Percentiles rank a stretch among this genome's conserved stretches.
These are phyloP conservation scores for California macrophylla DNA, from an alignment of 441 rosid genomes.

Conservation along the genomic window DNA sequence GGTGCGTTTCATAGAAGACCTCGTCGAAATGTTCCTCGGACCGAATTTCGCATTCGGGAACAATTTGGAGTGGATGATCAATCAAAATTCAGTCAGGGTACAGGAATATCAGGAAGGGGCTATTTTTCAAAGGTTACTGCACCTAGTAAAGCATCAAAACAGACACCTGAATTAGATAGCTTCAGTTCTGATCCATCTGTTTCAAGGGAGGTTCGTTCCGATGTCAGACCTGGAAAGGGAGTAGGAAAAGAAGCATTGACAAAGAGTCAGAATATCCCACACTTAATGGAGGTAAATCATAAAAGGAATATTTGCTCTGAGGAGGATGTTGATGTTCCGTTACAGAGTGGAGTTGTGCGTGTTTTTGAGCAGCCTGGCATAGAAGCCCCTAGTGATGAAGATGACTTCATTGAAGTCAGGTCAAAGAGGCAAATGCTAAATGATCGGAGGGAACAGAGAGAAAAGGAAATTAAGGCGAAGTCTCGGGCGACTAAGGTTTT, in stretches of 20 bases:
- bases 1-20: conserved; percentile 53
- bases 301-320: conserved; percentile 39
- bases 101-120: conserved; percentile 32
- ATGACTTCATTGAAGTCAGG: conserved; percentile 93
- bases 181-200: conserved; percentile 26
- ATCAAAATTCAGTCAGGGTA: conserved; percentile 38
- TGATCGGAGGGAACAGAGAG: conserved; percentile 92
- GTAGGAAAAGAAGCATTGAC: conserved; percentile 37
- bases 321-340: conserved; percentile 55
- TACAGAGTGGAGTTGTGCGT: conserved; percentile 72
- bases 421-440: conserved; percentile 98
- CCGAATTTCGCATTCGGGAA: conserved; percentile 76
- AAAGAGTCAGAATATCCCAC: conserved; percentile 35
- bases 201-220: conserved; percentile 35
- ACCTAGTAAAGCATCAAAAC: conserved; percentile 48
- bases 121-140: conserved; percentile 40
- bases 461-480: conserved; percentile 87
- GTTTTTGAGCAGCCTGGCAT: conserved; percentile 84
- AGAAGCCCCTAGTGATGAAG: conserved; percentile 86
- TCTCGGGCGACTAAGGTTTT: conserved; percentile 70
- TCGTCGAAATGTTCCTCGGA: conserved; percentile 35
- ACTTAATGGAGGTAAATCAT: conserved; percentile 35
- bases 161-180: conserved; percentile 37
- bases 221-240: conserved; percentile 39
- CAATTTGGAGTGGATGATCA: conserved; percentile 39